Conservation (phyloP, 2,329 filamentous ascomycete genomes). For the Fusarium pilosicola region DNA sequence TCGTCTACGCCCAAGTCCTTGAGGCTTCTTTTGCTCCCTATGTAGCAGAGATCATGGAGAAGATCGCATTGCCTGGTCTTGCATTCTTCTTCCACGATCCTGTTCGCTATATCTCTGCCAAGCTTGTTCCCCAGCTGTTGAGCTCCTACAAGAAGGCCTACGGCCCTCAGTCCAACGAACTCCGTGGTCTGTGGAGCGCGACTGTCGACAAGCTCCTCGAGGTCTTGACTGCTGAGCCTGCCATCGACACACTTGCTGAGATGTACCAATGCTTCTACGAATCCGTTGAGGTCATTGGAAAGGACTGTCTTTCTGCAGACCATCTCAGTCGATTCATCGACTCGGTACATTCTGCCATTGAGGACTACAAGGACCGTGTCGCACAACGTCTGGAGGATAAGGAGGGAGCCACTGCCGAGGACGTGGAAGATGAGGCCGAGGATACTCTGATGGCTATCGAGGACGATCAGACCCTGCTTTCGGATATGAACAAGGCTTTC, state of each 20-base stretch:
- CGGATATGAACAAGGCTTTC: conserved; percentile 99
- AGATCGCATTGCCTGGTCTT: conserved; percentile 91
- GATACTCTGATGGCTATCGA: conserved; percentile 92
- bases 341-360: conserved; percentile 82
- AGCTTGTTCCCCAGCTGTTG: conserved; percentile 91
- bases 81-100: conserved; percentile 99
- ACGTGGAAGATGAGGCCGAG: conserved; percentile 89
- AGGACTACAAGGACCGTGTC: conserved; percentile 93
- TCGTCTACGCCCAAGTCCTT: conserved; percentile 96
- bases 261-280: conserved; percentile 99
- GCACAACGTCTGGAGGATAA: conserved; percentile 84
- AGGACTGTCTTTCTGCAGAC: conserved; percentile 78
- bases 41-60: conserved; percentile 92
- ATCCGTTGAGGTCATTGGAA: conserved; percentile 92
- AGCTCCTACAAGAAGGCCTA: conserved; percentile 95
- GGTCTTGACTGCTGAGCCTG: conserved; percentile 91
- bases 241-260: conserved; percentile 94
- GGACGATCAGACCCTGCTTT: conserved; percentile 94
- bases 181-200: conserved; percentile 83
- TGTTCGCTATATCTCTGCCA: conserved; percentile 92
- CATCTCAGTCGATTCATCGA: conserved; percentile 92
- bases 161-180: conserved; percentile 80
- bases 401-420: conserved; percentile 76
- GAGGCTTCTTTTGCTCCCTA: conserved; percentile 92
- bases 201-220: conserved; percentile 93